Evolutionary conservation across 2,329 filamentous ascomycete genomes (phyloP), one percentile per base, ranked within the genome.

Genomic region (Fusarium sarcochroum): DNA sequence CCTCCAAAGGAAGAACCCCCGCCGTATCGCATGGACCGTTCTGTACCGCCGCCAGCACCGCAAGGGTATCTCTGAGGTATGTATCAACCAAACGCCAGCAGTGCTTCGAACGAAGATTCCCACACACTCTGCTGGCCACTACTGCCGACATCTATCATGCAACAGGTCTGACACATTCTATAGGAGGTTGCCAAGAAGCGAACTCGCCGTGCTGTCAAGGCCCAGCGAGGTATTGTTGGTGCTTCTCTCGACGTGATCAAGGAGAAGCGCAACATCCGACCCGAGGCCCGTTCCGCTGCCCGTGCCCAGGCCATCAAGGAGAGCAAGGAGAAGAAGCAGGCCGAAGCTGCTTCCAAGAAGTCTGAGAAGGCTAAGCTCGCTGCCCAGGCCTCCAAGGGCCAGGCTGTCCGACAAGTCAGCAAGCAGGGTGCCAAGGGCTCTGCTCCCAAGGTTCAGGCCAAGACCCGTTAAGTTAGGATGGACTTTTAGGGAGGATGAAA

Each of bases 61-160:
- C 90, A 99, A 99, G 94, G 96, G 96, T 91, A 97, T 98, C 87
- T 97, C 95, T 89, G 96, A 99, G 94, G 96, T 98, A 91, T 87
- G 92, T 70, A 71, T 66, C 40, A 59, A 53, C 47, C 37, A 55
- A 53, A 27, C 17, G 20, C n/a, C 23, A 56, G 40, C 25, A 41
- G 58, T 32, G 37, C 27, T 34, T 25, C 25, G 27, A 46, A 34
- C 40, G 20, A 50, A 41, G 10, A 20, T 25, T 32, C 20, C 45
- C 25, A 35, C 25, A 35, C 44, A 18, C 25, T 44, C 51, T 51
- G 44, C 51, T 52, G 35, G 25, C 25, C 15, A 37, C 23, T 37
- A 20, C 17, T 27, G 14, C 30, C 18, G 14, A 59, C 38, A n/a
- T 21, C 6, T 13, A 23, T n/a, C 41, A 49, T 41, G 37, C 25